Conservation (phyloP, 116 monocot genomes). For the Iris pallida region DNA sequence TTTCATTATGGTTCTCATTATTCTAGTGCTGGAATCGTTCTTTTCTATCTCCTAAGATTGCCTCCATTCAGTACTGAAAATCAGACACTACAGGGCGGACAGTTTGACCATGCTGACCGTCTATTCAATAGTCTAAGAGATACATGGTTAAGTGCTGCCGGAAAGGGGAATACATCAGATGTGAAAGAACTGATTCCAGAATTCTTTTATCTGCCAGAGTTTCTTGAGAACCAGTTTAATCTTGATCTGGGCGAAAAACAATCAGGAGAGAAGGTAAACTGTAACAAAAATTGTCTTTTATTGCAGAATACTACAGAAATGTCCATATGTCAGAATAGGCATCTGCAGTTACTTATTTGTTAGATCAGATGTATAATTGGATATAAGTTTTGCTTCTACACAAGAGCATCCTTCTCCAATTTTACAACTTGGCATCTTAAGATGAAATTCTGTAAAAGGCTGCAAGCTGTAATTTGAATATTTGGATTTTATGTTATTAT, state of each 20-base stretch:
- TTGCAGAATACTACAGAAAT: neutral
- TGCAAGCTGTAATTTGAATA: too few relatives aligned
- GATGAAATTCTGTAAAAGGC: too few relatives aligned
- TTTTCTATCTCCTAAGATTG: slow-evolving; percentile 83
- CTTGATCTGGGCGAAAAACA: slow-evolving; percentile 98
- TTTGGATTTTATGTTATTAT: too few relatives aligned
- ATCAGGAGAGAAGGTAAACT: slow-evolving; percentile 90
- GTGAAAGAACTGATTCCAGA: slow-evolving; percentile 98
- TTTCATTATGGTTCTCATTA: slow-evolving; percentile 99
- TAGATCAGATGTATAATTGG: too few relatives aligned
- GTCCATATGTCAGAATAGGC: too few relatives aligned
- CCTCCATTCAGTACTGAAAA: slow-evolving; percentile 86
- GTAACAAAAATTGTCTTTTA: neutral
- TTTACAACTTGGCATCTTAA: too few relatives aligned
- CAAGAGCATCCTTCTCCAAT: too few relatives aligned
- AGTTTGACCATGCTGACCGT: slow-evolving; percentile 98
- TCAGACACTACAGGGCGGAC: slow-evolving; percentile 87
- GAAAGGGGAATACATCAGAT: slow-evolving; percentile 98
- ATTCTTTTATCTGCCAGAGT: slow-evolving; percentile 99
- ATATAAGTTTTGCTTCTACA: too few relatives aligned
- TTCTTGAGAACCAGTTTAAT: slow-evolving; percentile 78
- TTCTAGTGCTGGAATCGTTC: slow-evolving; percentile 93
- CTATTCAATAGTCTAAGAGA: slow-evolving; percentile 89
- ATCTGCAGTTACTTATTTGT: too few relatives aligned
- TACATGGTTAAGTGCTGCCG: slow-evolving; percentile 97